Base-by-base conservation (phyloP, 2,329 filamentous ascomycete species). In the Chrysosporium keratinophilum region DNA sequence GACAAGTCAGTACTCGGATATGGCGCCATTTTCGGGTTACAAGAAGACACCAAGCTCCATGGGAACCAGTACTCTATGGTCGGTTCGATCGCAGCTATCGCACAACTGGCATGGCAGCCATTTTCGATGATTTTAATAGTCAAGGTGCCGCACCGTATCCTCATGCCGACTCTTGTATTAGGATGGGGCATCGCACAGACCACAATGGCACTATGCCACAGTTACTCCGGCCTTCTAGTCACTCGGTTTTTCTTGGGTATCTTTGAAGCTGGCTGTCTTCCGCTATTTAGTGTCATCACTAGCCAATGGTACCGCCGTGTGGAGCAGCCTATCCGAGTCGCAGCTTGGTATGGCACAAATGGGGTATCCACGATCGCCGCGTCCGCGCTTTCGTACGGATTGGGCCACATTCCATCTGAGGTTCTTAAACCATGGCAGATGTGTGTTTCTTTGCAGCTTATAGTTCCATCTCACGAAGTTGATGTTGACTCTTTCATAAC, bases 281-380 rank as follows among this genome's bases (percentile, higher is more conserved):
- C 71, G 0, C 62, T 74, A 1, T 75, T 74, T 49, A 66, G 66
- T 43, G 64, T 74, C 20, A 74, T 74, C 47, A 75, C 72, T 0
- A 69, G 68, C 37, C 69, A 73, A 35, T 74, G 73, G 72, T 75
- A 75, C 58, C 67, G 71, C 11, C 69, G 70, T 52, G 72, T 73
- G 3, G 81, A 86, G 60, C 82, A 85, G 64, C 80, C 82, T 0
- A 64, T 82, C 23, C 74, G 83, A 0, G 76, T 84, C 2, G 80
- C 80, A 0, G 76, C 76, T n/a, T 86, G 82, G 82, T 85, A 85
- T 59, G 73, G 78, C 3, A 82, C 79, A 0, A 84, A 80, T 50
- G 80, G 80, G 0, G 55, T 76, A 0, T 78, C 78, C 0, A 81
- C 75, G 5, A 79, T 83, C 40, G 65, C 80, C 11, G 80, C 79